phyloP scores from a whole-genome alignment of 805 yeast species.

The Candida ipomoeae region DNA sequence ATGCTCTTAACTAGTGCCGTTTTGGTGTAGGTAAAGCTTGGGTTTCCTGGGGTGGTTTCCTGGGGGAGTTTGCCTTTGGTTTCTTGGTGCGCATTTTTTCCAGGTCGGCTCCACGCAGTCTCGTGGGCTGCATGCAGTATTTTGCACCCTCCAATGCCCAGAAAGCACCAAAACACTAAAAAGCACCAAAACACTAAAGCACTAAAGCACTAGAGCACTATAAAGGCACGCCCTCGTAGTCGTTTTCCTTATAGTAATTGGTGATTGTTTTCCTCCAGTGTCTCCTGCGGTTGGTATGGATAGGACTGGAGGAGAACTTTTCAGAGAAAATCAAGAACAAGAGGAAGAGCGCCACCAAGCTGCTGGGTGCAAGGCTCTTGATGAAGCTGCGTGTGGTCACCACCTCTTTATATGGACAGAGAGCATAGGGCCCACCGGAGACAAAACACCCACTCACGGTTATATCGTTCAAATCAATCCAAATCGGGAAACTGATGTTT shows the following conservation, averaged over 20 bases:
- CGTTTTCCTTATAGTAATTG: constrained; percentile 54
- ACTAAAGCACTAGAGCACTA: constrained; percentile 30
- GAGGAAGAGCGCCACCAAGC: constrained; percentile 51
- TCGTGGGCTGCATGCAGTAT: not conserved
- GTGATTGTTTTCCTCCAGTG: constrained; percentile 57
- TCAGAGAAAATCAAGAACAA: constrained; percentile 49
- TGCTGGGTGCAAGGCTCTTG: constrained; percentile 63
- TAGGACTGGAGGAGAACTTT: constrained; percentile 57
- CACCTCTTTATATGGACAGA: constrained; percentile 70
- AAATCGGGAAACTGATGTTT: constrained; percentile 39
- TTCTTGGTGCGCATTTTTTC: constrained; percentile 3
- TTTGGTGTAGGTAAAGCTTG: no score
- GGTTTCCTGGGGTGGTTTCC: no score
- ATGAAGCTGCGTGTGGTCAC: constrained; percentile 55
- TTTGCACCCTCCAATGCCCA: constrained; percentile 1
- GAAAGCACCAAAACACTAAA: no score
- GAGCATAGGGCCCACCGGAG: constrained; percentile 69
- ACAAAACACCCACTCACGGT: constrained; percentile 79
- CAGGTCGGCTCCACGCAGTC: not conserved
- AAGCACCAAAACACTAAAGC: no score
- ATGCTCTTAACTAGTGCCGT: constrained; percentile 13
- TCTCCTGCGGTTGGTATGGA: constrained; percentile 63
- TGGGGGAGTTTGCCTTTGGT: not conserved
- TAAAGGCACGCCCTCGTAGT: constrained; percentile 85
- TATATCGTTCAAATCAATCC: constrained; percentile 83